Evolutionary conservation across 2,329 filamentous ascomycete species (phyloP).

Genomic region (Delphinella strobiligena): DNA sequence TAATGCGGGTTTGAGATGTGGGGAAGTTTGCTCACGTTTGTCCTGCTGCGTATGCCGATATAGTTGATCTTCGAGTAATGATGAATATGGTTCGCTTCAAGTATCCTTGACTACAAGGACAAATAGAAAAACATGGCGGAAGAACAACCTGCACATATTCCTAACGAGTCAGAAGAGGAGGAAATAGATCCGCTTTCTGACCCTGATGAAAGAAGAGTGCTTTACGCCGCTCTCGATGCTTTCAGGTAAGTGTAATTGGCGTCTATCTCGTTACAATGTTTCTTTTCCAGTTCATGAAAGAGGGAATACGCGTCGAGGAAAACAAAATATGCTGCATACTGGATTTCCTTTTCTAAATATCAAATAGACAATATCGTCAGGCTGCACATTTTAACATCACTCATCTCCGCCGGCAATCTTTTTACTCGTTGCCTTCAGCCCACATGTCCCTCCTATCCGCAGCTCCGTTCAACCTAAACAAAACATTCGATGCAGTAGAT

Average conservation of each 20-base stretch:
- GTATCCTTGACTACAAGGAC: neutral
- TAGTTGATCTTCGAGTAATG: neutral
- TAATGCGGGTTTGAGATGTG: neutral
- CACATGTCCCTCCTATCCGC: slow-evolving; percentile 76
- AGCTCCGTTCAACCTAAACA: slow-evolving; percentile 71
- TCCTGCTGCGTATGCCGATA: neutral
- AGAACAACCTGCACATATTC: neutral
- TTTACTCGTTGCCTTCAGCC: slow-evolving; percentile 74
- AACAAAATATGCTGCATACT: neutral
- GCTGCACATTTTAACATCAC: slow-evolving; percentile 83
- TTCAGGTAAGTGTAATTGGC: slow-evolving; percentile 54
- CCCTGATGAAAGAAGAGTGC: slow-evolving; percentile 65
- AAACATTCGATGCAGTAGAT: slow-evolving; percentile 68
- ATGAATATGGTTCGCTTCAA: neutral
- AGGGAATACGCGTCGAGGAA: neutral
- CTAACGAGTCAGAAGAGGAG: slow-evolving; percentile 40
- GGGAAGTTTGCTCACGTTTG: neutral
- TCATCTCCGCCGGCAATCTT: slow-evolving; percentile 78
- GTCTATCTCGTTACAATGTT: neutral
- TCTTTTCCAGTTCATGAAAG: no score
- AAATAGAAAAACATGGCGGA: neutral
- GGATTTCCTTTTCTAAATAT: slow-evolving; percentile 1
- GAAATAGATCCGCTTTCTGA: slow-evolving; percentile 58
- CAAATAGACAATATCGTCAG: slow-evolving; percentile 52
- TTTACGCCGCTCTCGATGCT: slow-evolving; percentile 76